These are phyloP conservation scores for Lactarius trivialis DNA, from an alignment of 768 basidiomycete genomes.

Conservation along the genomic window DNA sequence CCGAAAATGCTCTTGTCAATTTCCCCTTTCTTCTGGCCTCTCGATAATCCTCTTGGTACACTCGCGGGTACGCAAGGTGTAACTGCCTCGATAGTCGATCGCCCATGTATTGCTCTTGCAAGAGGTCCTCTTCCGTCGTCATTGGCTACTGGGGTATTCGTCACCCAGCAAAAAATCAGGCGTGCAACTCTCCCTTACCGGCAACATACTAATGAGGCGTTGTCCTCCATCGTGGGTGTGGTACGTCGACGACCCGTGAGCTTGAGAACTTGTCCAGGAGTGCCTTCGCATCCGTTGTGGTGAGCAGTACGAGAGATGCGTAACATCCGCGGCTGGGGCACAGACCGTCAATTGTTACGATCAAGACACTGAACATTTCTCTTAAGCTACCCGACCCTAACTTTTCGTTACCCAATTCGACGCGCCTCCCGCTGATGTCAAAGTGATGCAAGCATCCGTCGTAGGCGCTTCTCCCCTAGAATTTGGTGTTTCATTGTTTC, in stretches of 20 bases:
- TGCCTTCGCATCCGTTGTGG: conserved; percentile 18
- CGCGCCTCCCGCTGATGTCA: conserved; percentile 7
- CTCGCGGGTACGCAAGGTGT: conserved; percentile 13
- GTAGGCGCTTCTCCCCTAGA: neutral
- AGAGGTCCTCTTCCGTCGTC: conserved; percentile 22
- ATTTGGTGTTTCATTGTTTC: neutral
- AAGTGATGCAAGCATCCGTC: neutral
- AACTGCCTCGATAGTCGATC: conserved; percentile 17
- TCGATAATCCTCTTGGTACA: neutral
- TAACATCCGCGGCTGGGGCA: conserved; percentile 5
- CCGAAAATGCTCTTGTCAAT: conserved; percentile 5
- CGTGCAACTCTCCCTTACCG: conserved; percentile 8
- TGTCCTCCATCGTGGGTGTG: neutral
- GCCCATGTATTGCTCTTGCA: conserved; percentile 21
- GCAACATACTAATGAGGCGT: conserved; percentile 14
- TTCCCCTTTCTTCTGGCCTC: neutral
- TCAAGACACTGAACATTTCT: neutral
- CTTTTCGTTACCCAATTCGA: conserved; percentile 1
- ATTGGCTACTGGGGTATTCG: conserved; percentile 18
- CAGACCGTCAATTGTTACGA: neutral
- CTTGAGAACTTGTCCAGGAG: conserved; percentile 10
- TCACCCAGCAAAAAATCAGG: neutral
- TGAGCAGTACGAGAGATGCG: neutral
- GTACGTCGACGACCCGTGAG: neutral
- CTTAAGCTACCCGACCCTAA: conserved; percentile 5